Percentiles rank a stretch among this genome's conserved stretches.
phyloP scores from a whole-genome alignment of 805 yeast genomes.

The Lipomyces starkeyi region DNA sequence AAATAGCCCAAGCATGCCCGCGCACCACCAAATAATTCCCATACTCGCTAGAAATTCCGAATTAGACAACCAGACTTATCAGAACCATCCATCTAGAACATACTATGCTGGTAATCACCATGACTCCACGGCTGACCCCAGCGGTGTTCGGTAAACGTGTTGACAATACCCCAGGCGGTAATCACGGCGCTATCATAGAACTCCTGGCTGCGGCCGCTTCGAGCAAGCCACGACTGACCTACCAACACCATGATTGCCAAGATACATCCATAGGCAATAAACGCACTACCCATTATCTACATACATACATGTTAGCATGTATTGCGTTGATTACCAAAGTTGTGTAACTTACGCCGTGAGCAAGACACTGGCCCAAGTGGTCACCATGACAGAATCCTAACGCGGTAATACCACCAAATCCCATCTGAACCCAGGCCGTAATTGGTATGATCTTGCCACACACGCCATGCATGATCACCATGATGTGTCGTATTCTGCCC shows the following conservation, averaged over 20 bases:
- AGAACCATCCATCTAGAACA: not conserved
- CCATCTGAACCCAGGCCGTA: constrained; percentile 76
- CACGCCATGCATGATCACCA: constrained; percentile 46
- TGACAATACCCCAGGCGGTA: constrained; percentile 89
- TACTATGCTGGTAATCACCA: constrained; percentile 75
- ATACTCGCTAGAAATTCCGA: constrained; percentile 62
- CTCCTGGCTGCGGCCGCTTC: constrained; percentile 69
- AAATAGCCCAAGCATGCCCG: constrained; percentile 85
- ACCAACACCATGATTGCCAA: constrained; percentile 68
- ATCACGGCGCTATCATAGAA: constrained; percentile 80
- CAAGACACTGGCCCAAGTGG: constrained; percentile 93
- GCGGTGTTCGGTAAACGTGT: constrained; percentile 94
- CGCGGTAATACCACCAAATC: constrained; percentile 81
- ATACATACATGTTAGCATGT: not conserved
- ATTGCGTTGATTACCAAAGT: not conserved
- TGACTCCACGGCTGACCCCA: constrained; percentile 96
- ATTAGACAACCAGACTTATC: not conserved
- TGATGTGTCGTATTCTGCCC: constrained; percentile 43
- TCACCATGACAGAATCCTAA: constrained; percentile 84
- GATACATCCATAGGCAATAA: constrained; percentile 78
- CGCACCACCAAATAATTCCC: constrained; percentile 98
- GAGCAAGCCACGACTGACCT: constrained; percentile 63
- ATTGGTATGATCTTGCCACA: constrained; percentile 47
- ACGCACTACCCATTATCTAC: constrained; percentile 86
- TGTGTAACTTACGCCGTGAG: constrained; percentile 65